A percentile compares a stretch with the other conserved stretches of the same genome.
Evolutionary conservation across 192 early-diverging fungal species (phyloP).

Genomic region (Chytriomyces confervae): DNA sequence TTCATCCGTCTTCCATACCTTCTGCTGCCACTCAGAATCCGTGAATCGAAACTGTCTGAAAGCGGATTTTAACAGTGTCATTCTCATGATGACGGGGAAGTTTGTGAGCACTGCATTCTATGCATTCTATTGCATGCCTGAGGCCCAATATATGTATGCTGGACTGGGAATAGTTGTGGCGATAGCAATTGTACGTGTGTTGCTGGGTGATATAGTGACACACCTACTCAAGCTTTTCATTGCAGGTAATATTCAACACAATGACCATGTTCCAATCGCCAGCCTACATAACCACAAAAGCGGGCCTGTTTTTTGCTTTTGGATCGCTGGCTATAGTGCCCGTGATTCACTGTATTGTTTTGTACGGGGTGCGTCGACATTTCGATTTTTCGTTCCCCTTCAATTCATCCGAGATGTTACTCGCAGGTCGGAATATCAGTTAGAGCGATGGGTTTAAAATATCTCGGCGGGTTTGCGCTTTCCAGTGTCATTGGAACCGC

Average conservation of each 20-base stretch:
- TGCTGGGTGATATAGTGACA: background rate
- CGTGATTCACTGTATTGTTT: background rate
- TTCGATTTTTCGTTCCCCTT: background rate
- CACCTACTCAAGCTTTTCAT: background rate
- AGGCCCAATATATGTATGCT: background rate
- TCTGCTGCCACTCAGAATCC: conserved; percentile 13
- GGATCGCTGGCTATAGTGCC: background rate
- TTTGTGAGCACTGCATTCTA: background rate
- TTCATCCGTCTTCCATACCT: conserved; percentile 6
- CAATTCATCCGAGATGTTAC: background rate
- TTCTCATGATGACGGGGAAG: background rate
- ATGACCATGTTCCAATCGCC: background rate
- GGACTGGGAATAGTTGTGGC: background rate
- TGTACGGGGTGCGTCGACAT: background rate
- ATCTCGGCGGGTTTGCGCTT: background rate
- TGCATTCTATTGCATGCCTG: conserved; percentile 10
- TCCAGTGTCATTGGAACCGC: background rate
- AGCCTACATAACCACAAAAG: background rate
- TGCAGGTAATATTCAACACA: conserved; percentile 12
- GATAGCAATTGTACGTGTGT: background rate
- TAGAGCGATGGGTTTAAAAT: background rate
- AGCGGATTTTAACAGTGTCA: conserved; percentile 10
- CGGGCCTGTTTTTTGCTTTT: conserved; percentile 8
- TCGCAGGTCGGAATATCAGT: background rate
- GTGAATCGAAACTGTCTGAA: conserved; percentile 12